These are phyloP conservation scores for Aspergillus affinis DNA, from an alignment of 495 filamentous ascomycete genomes.

Conservation along the genomic window DNA sequence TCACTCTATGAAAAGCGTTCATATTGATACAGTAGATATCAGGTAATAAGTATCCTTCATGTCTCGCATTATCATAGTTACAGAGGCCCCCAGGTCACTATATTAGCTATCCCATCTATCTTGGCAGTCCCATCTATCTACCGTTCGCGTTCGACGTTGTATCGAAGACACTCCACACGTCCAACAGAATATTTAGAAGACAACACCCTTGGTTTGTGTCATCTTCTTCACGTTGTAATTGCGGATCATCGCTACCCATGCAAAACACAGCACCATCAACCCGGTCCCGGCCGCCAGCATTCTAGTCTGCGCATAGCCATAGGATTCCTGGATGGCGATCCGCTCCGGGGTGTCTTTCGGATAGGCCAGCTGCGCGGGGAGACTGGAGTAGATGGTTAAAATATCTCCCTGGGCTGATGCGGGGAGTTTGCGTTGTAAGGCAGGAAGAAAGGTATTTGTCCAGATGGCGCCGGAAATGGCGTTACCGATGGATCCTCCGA, in stretches of 20 bases:
- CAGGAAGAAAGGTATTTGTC: conserved; percentile 56
- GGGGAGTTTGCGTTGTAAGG: conserved; percentile 57
- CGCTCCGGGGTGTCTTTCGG: conserved; percentile 46
- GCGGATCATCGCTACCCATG: conserved; percentile 48
- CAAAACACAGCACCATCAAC: conserved; percentile 46
- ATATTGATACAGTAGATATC: neutral
- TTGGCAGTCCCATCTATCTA: no score
- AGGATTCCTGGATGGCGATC: conserved; percentile 54
- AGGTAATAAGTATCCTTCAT: no score
- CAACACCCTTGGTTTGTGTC: conserved; percentile 37
- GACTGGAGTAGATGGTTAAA: conserved; percentile 48
- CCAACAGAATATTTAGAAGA: conserved; percentile 17
- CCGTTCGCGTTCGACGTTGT: no score
- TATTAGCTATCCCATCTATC: no score
- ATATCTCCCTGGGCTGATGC: conserved; percentile 33
- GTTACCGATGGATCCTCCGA: conserved; percentile 66
- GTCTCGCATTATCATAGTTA: no score
- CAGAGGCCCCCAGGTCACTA: no score
- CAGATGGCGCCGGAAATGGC: conserved; percentile 67
- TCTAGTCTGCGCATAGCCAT: conserved; percentile 53
- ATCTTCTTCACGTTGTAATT: conserved; percentile 56
- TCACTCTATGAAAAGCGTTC: no score
- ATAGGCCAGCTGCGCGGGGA: conserved; percentile 53
- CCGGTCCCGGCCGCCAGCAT: conserved; percentile 52
- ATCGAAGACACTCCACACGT: no score